Percentiles rank a stretch among this genome's conserved stretches.
phyloP scores from a whole-genome alignment of 176 grass and related monocot genomes.

The Aegilops tauschii region DNA sequence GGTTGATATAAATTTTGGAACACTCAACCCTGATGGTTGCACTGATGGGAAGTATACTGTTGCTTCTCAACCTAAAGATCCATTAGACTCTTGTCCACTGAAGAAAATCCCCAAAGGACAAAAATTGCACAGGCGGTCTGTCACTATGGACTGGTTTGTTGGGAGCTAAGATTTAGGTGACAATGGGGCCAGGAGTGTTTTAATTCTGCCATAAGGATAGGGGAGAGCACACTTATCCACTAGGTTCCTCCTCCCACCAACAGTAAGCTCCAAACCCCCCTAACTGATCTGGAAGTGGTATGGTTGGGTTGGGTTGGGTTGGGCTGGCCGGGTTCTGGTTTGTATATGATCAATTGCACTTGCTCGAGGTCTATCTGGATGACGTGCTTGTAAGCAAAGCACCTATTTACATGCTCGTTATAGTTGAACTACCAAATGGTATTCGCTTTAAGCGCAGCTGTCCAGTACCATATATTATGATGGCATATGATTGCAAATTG shows the following conservation, averaged over 20 bases:
- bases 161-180: background rate
- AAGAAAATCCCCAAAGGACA: constrained; percentile 7
- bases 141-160: background rate
- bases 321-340: background rate
- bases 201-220: background rate
- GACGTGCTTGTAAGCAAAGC: background rate
- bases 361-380: background rate
- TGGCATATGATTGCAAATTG: background rate
- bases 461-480: constrained; percentile 6
- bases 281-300: background rate
- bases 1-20: background rate
- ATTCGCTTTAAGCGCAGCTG: background rate
- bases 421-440: background rate
- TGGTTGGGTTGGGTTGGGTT: background rate
- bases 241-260: background rate
- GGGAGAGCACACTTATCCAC: background rate
- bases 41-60: background rate
- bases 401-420: constrained; percentile 8
- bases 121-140: background rate
- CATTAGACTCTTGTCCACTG: background rate
- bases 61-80: background rate
- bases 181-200: background rate
- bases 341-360: constrained; percentile 17
- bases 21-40: constrained; percentile 2
- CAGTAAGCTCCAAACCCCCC: background rate